These are phyloP conservation scores for Cryptococcus sp. DNA, from an alignment of 1,284 basidiomycete genomes.

Conservation along the genomic window DNA sequence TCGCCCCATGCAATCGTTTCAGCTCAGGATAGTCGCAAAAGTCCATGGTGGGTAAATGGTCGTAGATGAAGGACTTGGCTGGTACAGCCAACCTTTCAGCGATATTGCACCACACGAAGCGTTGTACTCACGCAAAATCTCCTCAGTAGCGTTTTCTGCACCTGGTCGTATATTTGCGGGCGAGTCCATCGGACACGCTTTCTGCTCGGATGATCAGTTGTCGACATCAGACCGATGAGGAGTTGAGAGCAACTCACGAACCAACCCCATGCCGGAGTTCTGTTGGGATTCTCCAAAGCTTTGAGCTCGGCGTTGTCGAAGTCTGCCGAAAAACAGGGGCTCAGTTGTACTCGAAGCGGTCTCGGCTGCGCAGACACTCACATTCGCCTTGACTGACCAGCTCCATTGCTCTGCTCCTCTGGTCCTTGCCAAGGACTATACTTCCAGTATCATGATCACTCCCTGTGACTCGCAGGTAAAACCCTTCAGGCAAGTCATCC, in stretches of 20 bases:
- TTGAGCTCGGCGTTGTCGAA: conserved; percentile 50
- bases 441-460: conserved; percentile 52
- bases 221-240: background rate
- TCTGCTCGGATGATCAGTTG: conserved; percentile 23
- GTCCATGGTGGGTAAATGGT: conserved; percentile 57
- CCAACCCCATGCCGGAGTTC: conserved; percentile 50
- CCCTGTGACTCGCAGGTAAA: conserved; percentile 43
- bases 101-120: background rate
- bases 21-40: conserved; percentile 56
- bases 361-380: conserved; percentile 37
- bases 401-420: conserved; percentile 50
- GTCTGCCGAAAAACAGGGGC: conserved; percentile 30
- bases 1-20: conserved; percentile 51
- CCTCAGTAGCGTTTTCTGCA: conserved; percentile 44
- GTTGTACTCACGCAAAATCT: conserved; percentile 33
- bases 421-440: conserved; percentile 51
- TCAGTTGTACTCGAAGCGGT: background rate
- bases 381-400: conserved; percentile 47
- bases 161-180: conserved; percentile 46
- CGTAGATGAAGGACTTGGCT: conserved; percentile 52
- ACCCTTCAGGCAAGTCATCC: conserved; percentile 37
- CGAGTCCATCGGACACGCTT: conserved; percentile 49
- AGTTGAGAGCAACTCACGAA: conserved; percentile 40
- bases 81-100: conserved; percentile 1
- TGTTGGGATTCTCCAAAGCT: conserved; percentile 46